A percentile compares a stretch with the other conserved stretches of the same genome.
These are phyloP conservation scores for Colletotrichum cereale DNA, from an alignment of 2,329 filamentous ascomycete species.

Conservation along the genomic window DNA sequence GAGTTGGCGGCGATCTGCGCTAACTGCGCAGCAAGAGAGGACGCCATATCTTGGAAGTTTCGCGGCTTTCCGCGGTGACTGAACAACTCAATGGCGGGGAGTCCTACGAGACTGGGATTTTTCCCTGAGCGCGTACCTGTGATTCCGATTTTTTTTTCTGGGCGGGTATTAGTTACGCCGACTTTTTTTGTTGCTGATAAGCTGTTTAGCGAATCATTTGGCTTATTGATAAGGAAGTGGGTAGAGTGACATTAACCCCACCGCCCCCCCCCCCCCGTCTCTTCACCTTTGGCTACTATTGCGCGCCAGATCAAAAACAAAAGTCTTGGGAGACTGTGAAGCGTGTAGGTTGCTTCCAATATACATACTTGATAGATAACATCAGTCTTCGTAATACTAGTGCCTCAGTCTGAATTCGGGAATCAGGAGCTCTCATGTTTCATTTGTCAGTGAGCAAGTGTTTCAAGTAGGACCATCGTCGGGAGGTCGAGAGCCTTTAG, in stretches of 20 bases:
- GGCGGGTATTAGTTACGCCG: constrained; percentile 45
- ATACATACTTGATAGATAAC: not conserved
- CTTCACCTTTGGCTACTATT: not conserved
- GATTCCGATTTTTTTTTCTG: constrained; percentile 44
- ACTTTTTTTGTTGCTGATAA: constrained; percentile 43
- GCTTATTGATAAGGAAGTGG: constrained; percentile 26
- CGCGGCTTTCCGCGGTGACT: constrained; percentile 39
- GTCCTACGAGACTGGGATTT: constrained; percentile 21
- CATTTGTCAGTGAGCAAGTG: not conserved
- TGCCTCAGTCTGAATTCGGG: not conserved
- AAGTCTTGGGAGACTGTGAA: no score
- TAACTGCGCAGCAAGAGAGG: constrained; percentile 92
- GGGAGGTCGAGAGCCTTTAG: not conserved
- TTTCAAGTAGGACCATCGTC: no score
- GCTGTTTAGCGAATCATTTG: constrained; percentile 40
- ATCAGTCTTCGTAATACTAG: not conserved
- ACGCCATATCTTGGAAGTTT: constrained; percentile 71
- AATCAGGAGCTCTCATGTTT: not conserved
- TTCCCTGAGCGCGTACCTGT: constrained; percentile 36
- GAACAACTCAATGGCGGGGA: constrained; percentile 40
- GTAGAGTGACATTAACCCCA: not conserved
- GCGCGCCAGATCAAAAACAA: not conserved
- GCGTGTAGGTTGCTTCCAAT: not conserved
- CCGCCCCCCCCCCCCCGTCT: constrained; percentile 16
- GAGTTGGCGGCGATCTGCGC: constrained; percentile 91